These are phyloP conservation scores for Calophaca sinica DNA, from an alignment of 306 rosid genomes.

Conservation along the genomic window DNA sequence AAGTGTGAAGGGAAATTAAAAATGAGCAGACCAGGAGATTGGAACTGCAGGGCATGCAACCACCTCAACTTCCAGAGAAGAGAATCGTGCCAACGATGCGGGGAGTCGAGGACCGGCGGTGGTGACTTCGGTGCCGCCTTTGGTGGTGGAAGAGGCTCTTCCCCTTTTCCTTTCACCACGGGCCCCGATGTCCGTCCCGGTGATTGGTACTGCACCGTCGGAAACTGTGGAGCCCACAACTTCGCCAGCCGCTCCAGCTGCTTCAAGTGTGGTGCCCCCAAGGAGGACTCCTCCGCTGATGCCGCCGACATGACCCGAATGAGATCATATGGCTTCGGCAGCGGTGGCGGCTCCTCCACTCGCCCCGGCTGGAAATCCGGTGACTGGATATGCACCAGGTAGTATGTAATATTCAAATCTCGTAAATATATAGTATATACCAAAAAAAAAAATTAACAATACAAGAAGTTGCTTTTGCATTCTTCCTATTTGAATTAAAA, in stretches of 20 bases:
- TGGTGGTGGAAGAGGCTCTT: conserved; percentile 60
- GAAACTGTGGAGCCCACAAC: conserved; percentile 88
- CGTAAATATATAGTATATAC: too few relatives aligned
- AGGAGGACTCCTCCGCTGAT: conserved; percentile 61
- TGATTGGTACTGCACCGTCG: conserved; percentile 86
- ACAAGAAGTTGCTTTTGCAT: too few relatives aligned
- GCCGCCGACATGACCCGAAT: conserved; percentile 62
- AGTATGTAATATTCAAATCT: too few relatives aligned
- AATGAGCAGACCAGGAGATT: conserved; percentile 91
- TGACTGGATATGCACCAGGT: conserved; percentile 91
- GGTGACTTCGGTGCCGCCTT: conserved; percentile 51
- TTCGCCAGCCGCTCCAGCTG: conserved; percentile 93
- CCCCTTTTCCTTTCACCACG: conserved; percentile 67
- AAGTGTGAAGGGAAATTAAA: conserved; percentile 33
- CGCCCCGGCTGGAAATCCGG: conserved; percentile 94
- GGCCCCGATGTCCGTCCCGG: conserved; percentile 94
- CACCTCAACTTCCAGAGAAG: conserved; percentile 87
- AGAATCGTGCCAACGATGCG: conserved; percentile 85
- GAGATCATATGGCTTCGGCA: conserved; percentile 48
- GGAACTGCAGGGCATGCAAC: conserved; percentile 94
- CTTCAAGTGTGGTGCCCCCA: conserved; percentile 86
- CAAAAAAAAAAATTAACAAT: too few relatives aligned
- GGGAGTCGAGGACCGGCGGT: conserved; percentile 56
- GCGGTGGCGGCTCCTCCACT: conserved; percentile 59
- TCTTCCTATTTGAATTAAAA: too few relatives aligned